Base-by-base conservation (phyloP, 257 asterid genomes). In the Ajuga chamaepitys region DNA sequence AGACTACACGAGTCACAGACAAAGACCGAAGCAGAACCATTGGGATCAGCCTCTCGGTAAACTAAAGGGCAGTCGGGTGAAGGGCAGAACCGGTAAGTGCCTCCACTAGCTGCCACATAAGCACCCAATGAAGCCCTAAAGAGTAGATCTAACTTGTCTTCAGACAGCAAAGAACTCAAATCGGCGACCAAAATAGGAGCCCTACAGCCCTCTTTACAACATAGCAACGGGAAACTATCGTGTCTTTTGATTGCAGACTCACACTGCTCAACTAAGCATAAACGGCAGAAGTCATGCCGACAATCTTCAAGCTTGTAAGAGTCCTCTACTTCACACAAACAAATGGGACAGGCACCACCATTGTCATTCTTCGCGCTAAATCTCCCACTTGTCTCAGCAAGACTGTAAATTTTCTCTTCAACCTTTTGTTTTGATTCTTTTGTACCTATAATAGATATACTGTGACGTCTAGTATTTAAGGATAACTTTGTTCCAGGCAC, bases 11-110 rank as follows among this genome's bases (percentile, higher is more conserved):
- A 89, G 4, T 86, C 91, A 12, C 99, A 94, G 1, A 77, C 66
- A 69, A 86, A 94, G 14, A 75, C 82, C 0, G 67, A 54, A 10
- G 74, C 73, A 3, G 64, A 17, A 20, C 25, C 64, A 4, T 64
- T 77, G 5, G 81, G 55, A 50, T 65, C 84, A 0, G 80, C 75
- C 42, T 78, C 91, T 0, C 77, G 64, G 68, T 94, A 94, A 26
- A 94, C 84, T 0, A 92, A 84, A 46, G 99, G 96, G 59, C 99
- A 94, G 57, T 90, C 99, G 0, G 96, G 97, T 1, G 99, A 89
- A 5, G 99, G 99, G 66, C 97, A 89, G 68, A 88, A 94, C 73
- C 89, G 67, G 81, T 78, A 89, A 20, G 56, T 16, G 7, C 95
- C 94, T 18, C 82, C 78, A 68, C 91, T 86, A 16, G 70, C 86